phyloP scores from a whole-genome alignment of 805 yeast genomes.

The Lachancea dasiensis region DNA sequence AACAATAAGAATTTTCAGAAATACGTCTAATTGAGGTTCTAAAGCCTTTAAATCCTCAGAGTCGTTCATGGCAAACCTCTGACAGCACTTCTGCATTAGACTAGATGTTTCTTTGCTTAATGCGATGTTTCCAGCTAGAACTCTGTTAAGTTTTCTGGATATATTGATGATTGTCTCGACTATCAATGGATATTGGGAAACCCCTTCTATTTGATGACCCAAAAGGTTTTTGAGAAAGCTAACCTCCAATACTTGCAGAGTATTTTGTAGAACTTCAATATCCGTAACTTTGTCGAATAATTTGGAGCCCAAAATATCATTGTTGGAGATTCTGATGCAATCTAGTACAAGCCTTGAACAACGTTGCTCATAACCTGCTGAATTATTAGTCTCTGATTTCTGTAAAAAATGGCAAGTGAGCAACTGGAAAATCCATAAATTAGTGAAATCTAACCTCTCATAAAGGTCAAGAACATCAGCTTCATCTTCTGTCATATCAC shows the following conservation, averaged over 20 bases:
- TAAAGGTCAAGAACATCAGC: slow-evolving; percentile 11
- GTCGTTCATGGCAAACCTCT: slow-evolving; percentile 12
- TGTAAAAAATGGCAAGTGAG: slow-evolving; percentile 16
- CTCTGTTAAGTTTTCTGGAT: slow-evolving; percentile 18
- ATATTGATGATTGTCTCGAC: slow-evolving; percentile 22
- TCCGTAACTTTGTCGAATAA: slow-evolving; percentile 23
- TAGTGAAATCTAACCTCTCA: slow-evolving; percentile 25
- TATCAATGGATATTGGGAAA: slow-evolving; percentile 15
- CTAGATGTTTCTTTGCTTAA: slow-evolving; percentile 15
- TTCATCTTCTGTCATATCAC: slow-evolving; percentile 4
- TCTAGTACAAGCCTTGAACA: slow-evolving; percentile 18
- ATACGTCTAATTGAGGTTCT: slow-evolving; percentile 18
- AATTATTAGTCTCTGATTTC: not conserved
- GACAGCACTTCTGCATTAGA: slow-evolving; percentile 14
- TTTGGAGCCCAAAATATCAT: slow-evolving; percentile 24
- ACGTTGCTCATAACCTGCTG: not conserved
- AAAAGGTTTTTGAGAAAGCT: slow-evolving; percentile 23
- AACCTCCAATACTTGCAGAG: slow-evolving; percentile 21
- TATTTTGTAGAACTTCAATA: slow-evolving; percentile 8
- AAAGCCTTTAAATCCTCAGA: slow-evolving; percentile 9
- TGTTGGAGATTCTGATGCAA: slow-evolving; percentile 18
- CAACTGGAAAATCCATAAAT: slow-evolving; percentile 29
- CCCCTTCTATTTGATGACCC: slow-evolving; percentile 1
- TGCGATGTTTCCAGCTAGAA: slow-evolving; percentile 6
- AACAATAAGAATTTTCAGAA: slow-evolving; percentile 26